Conservation (phyloP, 2,329 filamentous ascomycete genomes). For the Fusarium sacchari region DNA sequence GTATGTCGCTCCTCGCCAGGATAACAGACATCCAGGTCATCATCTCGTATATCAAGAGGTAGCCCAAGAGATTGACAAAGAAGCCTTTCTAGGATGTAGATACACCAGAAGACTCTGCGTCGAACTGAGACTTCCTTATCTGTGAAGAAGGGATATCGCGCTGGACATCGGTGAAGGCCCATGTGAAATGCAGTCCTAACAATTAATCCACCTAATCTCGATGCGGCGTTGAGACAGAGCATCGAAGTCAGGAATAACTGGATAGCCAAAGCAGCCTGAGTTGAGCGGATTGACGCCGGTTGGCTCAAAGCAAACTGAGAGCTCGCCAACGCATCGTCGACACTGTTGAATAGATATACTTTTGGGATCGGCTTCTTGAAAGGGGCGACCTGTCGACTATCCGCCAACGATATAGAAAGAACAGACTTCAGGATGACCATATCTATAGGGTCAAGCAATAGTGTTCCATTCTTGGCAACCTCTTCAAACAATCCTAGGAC, state of each 20-base stretch:
- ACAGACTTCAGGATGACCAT: slow-evolving; percentile 52
- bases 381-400: slow-evolving; percentile 56
- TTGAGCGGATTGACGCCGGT: slow-evolving; percentile 57
- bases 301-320: slow-evolving; percentile 58
- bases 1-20: slow-evolving; percentile 58
- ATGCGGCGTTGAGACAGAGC: slow-evolving; percentile 66
- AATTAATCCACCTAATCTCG: slow-evolving; percentile 64
- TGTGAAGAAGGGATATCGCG: slow-evolving; percentile 61
- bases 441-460: neutral
- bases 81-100: slow-evolving; percentile 65
- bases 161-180: slow-evolving; percentile 67
- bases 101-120: slow-evolving; percentile 65
- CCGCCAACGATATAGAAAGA: slow-evolving; percentile 63
- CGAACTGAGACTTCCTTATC: slow-evolving; percentile 58
- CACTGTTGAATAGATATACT: slow-evolving; percentile 57
- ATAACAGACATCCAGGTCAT: slow-evolving; percentile 68
- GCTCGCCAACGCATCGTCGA: slow-evolving; percentile 61
- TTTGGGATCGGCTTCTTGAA: slow-evolving; percentile 50
- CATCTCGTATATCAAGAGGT: slow-evolving; percentile 64
- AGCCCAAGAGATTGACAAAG: slow-evolving; percentile 66
- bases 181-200: slow-evolving; percentile 66
- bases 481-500: slow-evolving; percentile 59
- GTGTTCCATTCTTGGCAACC: slow-evolving; percentile 47
- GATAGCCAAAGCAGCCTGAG: slow-evolving; percentile 63
- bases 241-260: slow-evolving; percentile 66